Evolutionary conservation across 2,329 filamentous ascomycete species (phyloP).

Genomic region (Emmonsiellopsis sp.): DNA sequence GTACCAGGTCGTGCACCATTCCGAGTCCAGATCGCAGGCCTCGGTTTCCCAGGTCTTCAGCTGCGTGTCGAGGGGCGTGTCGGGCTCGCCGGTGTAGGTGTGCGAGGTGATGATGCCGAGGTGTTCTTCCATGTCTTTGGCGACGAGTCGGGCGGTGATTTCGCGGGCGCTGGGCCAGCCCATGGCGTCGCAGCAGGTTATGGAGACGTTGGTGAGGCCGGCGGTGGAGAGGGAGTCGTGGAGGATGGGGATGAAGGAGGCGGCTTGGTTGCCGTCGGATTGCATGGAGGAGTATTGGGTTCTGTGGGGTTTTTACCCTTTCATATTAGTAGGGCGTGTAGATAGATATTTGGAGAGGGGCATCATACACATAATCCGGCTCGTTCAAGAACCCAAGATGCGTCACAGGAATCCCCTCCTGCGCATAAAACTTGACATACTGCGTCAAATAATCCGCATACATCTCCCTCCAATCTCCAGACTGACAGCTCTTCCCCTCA

Average conservation of each 20-base stretch:
- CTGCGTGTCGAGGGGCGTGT: slow-evolving; percentile 31
- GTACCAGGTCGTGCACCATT: slow-evolving; percentile 40
- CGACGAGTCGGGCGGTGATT: slow-evolving; percentile 30
- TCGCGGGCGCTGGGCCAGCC: slow-evolving; percentile 32
- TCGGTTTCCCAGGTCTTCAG: slow-evolving; percentile 45
- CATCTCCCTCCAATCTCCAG: slow-evolving; percentile 40
- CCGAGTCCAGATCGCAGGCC: slow-evolving; percentile 37
- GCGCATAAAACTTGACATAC: slow-evolving; percentile 36
- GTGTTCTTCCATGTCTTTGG: slow-evolving; percentile 27
- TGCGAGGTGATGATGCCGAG: slow-evolving; percentile 35
- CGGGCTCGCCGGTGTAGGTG: slow-evolving; percentile 33
- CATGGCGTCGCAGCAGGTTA: slow-evolving; percentile 38
- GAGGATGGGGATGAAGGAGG: slow-evolving; percentile 43
- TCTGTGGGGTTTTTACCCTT: not conserved
- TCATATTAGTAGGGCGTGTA: not conserved
- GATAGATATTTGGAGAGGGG: not conserved
- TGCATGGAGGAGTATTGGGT: slow-evolving; percentile 39
- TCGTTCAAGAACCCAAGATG: slow-evolving; percentile 39
- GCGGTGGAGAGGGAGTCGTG: slow-evolving; percentile 27
- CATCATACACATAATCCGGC: slow-evolving; percentile 24
- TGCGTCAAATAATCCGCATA: slow-evolving; percentile 42
- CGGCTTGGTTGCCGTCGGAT: slow-evolving; percentile 38
- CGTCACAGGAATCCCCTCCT: slow-evolving; percentile 30
- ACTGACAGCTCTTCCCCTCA: slow-evolving; percentile 27
- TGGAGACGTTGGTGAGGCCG: slow-evolving; percentile 26